These are phyloP conservation scores for Phytophthora kernoviae DNA, from an alignment of 352 stramenopile genomes.

Conservation along the genomic window DNA sequence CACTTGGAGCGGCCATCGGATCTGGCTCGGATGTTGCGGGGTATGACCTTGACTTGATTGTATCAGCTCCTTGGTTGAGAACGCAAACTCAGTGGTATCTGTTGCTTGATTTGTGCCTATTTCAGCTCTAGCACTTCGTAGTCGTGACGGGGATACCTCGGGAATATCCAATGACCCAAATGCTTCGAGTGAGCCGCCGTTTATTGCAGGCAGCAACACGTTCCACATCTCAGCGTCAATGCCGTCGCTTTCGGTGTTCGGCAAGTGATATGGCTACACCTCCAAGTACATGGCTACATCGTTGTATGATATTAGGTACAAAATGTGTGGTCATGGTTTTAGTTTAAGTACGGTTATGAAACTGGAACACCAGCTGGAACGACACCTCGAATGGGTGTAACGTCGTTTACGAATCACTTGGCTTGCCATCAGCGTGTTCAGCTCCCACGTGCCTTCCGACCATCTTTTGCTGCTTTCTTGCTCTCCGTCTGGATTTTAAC, in stretches of 20 bases:
- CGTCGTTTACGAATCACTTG: not conserved
- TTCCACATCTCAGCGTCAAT: constrained; percentile 28
- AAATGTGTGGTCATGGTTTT: too few relatives aligned
- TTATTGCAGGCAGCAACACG: not conserved
- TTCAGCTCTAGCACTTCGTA: constrained; percentile 60
- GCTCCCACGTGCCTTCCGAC: not conserved
- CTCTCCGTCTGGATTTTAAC: constrained; percentile 6
- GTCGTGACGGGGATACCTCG: constrained; percentile 46
- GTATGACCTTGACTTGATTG: constrained; percentile 33
- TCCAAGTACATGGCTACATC: too few relatives aligned
- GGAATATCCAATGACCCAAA: constrained; percentile 16
- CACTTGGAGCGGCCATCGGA: constrained; percentile 65
- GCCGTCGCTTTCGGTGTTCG: constrained; percentile 22
- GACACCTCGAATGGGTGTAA: not conserved
- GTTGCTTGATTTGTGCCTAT: constrained; percentile 7
- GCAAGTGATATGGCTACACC: constrained; percentile 13
- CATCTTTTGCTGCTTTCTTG: constrained; percentile 1
- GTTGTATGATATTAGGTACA: too few relatives aligned
- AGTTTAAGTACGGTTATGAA: too few relatives aligned
- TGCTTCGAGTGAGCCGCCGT: constrained; percentile 12
- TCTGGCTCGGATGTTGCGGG: constrained; percentile 59
- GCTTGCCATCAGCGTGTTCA: not conserved
- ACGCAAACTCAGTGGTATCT: not conserved
- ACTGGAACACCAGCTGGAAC: not conserved
- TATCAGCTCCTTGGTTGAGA: not conserved